These are phyloP conservation scores for Colletotrichum nymphaeae DNA, from an alignment of 2,329 filamentous ascomycete species.

Conservation along the genomic window DNA sequence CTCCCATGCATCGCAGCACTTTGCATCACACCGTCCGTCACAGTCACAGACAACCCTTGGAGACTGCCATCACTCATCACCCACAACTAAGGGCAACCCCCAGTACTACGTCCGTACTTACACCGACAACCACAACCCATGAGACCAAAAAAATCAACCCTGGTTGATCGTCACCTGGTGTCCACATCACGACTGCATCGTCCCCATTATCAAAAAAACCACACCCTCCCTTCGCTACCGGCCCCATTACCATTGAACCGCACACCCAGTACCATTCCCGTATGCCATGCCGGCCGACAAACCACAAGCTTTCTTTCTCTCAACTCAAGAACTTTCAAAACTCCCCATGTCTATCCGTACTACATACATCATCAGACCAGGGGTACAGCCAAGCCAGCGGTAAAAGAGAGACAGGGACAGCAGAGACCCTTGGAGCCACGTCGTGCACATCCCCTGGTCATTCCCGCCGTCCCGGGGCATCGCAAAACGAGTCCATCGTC, in stretches of 20 bases:
- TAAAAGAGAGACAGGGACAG: constrained; percentile 1
- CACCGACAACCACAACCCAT: constrained; percentile 18
- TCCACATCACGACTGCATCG: constrained; percentile 1
- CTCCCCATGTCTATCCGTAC: background rate
- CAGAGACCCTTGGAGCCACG: constrained; percentile 5
- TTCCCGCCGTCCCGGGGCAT: background rate
- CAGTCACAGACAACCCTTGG: background rate
- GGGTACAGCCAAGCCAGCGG: background rate
- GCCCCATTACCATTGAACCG: background rate
- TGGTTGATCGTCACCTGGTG: background rate
- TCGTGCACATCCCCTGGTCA: background rate
- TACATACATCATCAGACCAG: background rate
- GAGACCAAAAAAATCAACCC: background rate
- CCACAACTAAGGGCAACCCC: constrained; percentile 8
- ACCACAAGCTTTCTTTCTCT: background rate
- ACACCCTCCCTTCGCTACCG: background rate
- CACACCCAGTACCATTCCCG: background rate
- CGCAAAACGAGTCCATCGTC: background rate
- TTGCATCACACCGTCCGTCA: constrained; percentile 8
- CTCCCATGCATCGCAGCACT: constrained; percentile 16
- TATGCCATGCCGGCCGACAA: background rate
- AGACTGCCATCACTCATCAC: background rate
- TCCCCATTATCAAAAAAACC: background rate
- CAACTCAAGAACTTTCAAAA: background rate
- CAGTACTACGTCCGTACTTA: background rate